phyloP scores from a whole-genome alignment of 805 yeast genomes.

The Wickerhamiella alocasiicola region DNA sequence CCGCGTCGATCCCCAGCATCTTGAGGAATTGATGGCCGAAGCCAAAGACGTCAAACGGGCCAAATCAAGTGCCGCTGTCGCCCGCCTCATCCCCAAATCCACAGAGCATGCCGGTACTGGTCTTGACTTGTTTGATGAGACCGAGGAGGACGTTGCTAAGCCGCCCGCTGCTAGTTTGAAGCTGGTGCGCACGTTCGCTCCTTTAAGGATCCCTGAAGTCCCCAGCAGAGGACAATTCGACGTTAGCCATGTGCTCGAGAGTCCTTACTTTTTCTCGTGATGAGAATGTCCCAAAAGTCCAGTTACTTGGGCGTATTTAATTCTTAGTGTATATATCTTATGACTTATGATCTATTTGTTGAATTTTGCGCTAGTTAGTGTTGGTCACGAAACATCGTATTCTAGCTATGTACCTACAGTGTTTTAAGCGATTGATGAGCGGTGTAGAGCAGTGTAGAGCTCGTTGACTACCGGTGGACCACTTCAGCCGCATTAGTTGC shows the following conservation, averaged over 20 bases:
- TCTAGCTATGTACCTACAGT: no score
- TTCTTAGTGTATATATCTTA: no score
- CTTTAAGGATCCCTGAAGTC: constrained; percentile 55
- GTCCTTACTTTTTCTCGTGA: constrained; percentile 63
- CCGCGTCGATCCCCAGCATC: constrained; percentile 19
- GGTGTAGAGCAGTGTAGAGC: no score
- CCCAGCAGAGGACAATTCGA: constrained; percentile 80
- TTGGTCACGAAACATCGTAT: no score
- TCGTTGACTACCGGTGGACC: no score
- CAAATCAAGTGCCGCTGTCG: constrained; percentile 2
- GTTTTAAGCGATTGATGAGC: no score
- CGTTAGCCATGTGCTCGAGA: constrained; percentile 54
- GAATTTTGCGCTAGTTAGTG: no score
- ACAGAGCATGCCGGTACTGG: constrained; percentile 28
- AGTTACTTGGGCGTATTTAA: no score
- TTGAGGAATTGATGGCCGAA: constrained; percentile 26
- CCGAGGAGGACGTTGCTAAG: constrained; percentile 23
- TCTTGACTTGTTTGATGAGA: constrained; percentile 23
- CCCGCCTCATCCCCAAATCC: constrained; percentile 15
- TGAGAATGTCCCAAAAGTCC: no score
- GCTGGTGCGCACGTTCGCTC: constrained; percentile 41
- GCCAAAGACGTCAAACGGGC: constrained; percentile 13
- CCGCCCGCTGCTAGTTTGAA: constrained; percentile 16
- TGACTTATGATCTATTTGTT: no score
- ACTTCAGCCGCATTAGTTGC: no score